Evolutionary conservation across 352 stramenopile species (phyloP).

Genomic region (Globisporangium echinulatum): DNA sequence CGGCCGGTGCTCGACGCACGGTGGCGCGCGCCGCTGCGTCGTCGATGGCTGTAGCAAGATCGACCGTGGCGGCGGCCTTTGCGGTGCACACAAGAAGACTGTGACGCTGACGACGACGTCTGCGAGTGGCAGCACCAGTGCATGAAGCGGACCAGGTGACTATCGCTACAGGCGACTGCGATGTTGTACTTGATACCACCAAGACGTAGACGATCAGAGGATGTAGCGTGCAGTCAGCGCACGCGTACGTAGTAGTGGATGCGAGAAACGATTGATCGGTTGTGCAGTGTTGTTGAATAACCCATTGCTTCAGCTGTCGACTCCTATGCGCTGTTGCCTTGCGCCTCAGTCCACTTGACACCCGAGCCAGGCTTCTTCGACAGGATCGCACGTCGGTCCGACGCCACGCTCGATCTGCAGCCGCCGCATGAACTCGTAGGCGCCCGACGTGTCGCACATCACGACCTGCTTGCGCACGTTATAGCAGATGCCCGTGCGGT

Average conservation of each 20-base stretch:
- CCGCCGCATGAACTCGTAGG: constrained; percentile 20
- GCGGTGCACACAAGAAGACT: constrained; percentile 30
- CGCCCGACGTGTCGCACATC: constrained; percentile 15
- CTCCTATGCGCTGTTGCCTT: too few relatives aligned
- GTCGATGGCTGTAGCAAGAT: constrained; percentile 32
- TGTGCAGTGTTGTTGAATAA: background rate
- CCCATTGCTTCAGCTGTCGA: too few relatives aligned
- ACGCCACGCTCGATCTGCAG: constrained; percentile 18
- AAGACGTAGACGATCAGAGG: too few relatives aligned
- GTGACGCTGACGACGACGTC: background rate
- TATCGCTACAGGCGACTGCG: too few relatives aligned
- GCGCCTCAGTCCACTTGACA: background rate
- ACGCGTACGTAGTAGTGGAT: too few relatives aligned
- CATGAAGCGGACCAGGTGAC: too few relatives aligned
- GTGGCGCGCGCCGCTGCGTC: constrained; percentile 25
- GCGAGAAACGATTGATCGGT: too few relatives aligned
- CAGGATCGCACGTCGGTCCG: constrained; percentile 7
- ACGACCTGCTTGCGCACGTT: constrained; percentile 31
- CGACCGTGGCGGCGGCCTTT: constrained; percentile 47
- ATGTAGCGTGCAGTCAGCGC: too few relatives aligned
- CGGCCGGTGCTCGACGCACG: constrained; percentile 47
- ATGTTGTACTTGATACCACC: too few relatives aligned
- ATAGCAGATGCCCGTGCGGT: constrained; percentile 27
- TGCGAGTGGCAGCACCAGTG: too few relatives aligned
- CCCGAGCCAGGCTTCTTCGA: constrained; percentile 11